phyloP scores from a whole-genome alignment of 2,329 filamentous ascomycete genomes.

The Monosporascus sp. region DNA sequence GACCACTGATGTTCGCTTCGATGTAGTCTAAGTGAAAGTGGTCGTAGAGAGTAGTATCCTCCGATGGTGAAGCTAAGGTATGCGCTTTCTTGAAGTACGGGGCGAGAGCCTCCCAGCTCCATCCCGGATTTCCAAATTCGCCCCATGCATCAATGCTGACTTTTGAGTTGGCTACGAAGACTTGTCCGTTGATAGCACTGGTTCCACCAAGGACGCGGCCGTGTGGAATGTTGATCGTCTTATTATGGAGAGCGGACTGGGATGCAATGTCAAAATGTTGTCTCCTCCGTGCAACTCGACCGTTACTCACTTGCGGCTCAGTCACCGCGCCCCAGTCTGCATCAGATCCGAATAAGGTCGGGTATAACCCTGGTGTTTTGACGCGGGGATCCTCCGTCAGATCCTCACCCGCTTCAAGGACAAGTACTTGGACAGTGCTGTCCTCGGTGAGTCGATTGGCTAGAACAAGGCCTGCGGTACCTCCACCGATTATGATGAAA shows the following conservation, averaged over 20 bases:
- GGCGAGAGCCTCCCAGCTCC: neutral
- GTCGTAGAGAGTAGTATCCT: neutral
- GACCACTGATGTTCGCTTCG: neutral
- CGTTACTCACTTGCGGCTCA: neutral
- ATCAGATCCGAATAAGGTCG: neutral
- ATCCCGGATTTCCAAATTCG: neutral
- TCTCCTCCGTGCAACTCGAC: neutral
- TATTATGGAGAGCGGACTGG: neutral
- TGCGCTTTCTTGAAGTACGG: neutral
- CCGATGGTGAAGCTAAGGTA: neutral
- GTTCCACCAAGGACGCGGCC: neutral
- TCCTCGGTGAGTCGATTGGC: neutral
- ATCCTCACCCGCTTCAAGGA: neutral
- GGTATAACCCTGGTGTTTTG: neutral
- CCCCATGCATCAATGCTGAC: neutral
- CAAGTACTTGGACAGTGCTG: neutral
- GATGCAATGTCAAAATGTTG: neutral
- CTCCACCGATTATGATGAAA: neutral
- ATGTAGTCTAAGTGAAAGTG: neutral
- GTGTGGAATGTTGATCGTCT: neutral
- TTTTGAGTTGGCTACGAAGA: neutral
- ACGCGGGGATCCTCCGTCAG: neutral
- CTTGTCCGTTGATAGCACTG: neutral
- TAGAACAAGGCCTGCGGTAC: neutral
- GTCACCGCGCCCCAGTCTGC: neutral